Conservation (phyloP, 2,329 filamentous ascomycete species). For the Thelonectria discophora region DNA sequence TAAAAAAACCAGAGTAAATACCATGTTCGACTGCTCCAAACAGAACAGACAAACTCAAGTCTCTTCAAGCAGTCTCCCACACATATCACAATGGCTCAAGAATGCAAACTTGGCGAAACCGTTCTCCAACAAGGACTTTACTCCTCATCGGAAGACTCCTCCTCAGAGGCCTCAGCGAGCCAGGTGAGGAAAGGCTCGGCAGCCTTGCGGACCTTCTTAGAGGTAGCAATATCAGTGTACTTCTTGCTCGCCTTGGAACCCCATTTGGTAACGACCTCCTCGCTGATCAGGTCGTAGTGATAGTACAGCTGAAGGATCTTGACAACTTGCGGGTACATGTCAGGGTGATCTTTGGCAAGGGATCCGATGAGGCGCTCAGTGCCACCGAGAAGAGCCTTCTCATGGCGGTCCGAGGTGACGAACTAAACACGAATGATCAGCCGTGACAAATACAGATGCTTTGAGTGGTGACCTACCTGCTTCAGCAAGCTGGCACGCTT, state of each 20-base stretch:
- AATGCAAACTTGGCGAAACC: background rate
- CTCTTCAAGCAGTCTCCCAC: slow-evolving; percentile 6
- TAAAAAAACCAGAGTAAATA: slow-evolving; percentile 27
- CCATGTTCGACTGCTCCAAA: slow-evolving; percentile 12
- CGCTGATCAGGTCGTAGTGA: slow-evolving; percentile 85
- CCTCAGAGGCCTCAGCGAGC: slow-evolving; percentile 81
- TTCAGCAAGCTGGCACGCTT: slow-evolving; percentile 87
- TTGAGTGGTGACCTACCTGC: slow-evolving; percentile 66
- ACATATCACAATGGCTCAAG: slow-evolving; percentile 14
- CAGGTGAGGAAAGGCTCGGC: slow-evolving; percentile 94
- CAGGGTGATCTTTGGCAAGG: slow-evolving; percentile 78
- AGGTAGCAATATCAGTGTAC: slow-evolving; percentile 88
- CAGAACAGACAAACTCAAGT: slow-evolving; percentile 17
- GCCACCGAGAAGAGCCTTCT: slow-evolving; percentile 94
- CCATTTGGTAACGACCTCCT: slow-evolving; percentile 91
- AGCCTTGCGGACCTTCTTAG: slow-evolving; percentile 95
- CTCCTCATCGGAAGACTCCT: slow-evolving; percentile 72
- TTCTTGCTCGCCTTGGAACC: slow-evolving; percentile 97
- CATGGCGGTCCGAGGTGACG: slow-evolving; percentile 89
- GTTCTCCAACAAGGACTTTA: slow-evolving; percentile 30
- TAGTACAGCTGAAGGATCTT: slow-evolving; percentile 92
- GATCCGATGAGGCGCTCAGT: slow-evolving; percentile 87
- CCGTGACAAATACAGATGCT: background rate
- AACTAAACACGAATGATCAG: slow-evolving; percentile 60
- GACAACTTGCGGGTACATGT: slow-evolving; percentile 78